phyloP scores from a whole-genome alignment of 1,139 yeast genomes.

The Candida anutae region DNA sequence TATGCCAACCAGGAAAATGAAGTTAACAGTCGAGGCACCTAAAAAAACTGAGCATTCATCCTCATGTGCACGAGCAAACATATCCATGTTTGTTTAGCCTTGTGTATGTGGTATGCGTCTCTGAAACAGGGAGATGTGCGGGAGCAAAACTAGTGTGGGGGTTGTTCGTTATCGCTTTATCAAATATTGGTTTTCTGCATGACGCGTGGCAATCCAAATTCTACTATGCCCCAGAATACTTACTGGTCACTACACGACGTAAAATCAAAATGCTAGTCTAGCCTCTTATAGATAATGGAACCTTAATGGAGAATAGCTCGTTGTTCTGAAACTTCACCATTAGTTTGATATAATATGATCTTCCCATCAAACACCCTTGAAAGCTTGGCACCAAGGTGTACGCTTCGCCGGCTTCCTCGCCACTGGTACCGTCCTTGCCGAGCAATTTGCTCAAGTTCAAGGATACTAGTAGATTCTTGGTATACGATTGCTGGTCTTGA shows the following conservation, averaged over 20 bases:
- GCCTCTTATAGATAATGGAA: conserved; percentile 13
- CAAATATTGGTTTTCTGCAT: too few species aligned
- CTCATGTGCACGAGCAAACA: too few species aligned
- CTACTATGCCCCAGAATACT: too few species aligned
- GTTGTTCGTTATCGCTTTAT: too few species aligned
- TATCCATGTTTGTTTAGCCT: too few species aligned
- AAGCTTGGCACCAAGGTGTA: conserved; percentile 18
- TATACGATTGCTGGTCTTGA: background rate
- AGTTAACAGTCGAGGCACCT: conserved; percentile 39
- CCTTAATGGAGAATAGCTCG: conserved; percentile 12
- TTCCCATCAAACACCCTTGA: conserved; percentile 20
- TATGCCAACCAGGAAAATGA: conserved; percentile 43
- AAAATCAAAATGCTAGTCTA: conserved; percentile 1
- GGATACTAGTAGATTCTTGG: conserved; percentile 4
- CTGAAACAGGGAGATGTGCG: too few species aligned
- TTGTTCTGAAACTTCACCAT: conserved; percentile 11
- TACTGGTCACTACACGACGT: too few species aligned
- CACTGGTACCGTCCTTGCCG: conserved; percentile 5
- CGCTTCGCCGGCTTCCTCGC: conserved; percentile 8
- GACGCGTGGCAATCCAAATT: too few species aligned
- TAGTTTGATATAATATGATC: conserved; percentile 16
- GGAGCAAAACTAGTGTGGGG: too few species aligned
- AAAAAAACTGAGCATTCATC: conserved; percentile 32
- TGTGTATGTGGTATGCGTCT: too few species aligned
- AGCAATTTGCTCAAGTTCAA: conserved; percentile 6